These are phyloP conservation scores for Beauveria asiatica DNA, from an alignment of 2,329 filamentous ascomycete species.

Conservation along the genomic window DNA sequence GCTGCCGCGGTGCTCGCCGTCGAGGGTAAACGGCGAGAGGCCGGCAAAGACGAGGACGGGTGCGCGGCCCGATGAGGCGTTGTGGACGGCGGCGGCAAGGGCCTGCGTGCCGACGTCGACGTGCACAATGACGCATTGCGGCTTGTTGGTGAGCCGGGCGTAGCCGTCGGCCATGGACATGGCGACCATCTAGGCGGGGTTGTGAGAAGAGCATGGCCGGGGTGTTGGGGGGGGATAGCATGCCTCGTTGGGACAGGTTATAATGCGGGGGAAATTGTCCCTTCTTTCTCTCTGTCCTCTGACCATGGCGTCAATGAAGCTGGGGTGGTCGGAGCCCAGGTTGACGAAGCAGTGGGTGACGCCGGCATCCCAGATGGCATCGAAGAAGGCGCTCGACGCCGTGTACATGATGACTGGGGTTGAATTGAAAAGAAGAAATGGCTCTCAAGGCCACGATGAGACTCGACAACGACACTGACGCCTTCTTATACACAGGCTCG, in stretches of 20 bases:
- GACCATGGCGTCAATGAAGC: constrained; percentile 72
- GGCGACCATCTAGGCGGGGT: constrained; percentile 59
- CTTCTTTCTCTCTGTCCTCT: constrained; percentile 61
- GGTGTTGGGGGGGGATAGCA: constrained; percentile 1
- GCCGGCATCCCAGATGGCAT: constrained; percentile 65
- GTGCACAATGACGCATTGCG: constrained; percentile 71
- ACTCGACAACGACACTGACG: no score
- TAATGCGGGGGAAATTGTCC: constrained; percentile 59
- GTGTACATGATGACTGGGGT: constrained; percentile 48
- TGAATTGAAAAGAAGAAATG: not conserved
- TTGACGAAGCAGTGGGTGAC: constrained; percentile 55
- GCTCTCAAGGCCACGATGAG: no score
- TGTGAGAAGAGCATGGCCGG: not conserved
- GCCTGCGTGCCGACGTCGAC: constrained; percentile 78
- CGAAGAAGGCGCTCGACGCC: constrained; percentile 73
- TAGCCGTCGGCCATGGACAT: constrained; percentile 80
- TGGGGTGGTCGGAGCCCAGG: constrained; percentile 64
- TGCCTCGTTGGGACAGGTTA: constrained; percentile 76
- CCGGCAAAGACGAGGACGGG: constrained; percentile 74
- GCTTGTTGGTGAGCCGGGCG: constrained; percentile 60
- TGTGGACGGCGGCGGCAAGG: constrained; percentile 69
- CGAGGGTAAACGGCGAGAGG: constrained; percentile 65
- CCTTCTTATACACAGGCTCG: not conserved
- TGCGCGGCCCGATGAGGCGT: constrained; percentile 64
- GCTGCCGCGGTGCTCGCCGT: constrained; percentile 69